phyloP scores from a whole-genome alignment of 257 asterid species.

The Solanum piurae region DNA sequence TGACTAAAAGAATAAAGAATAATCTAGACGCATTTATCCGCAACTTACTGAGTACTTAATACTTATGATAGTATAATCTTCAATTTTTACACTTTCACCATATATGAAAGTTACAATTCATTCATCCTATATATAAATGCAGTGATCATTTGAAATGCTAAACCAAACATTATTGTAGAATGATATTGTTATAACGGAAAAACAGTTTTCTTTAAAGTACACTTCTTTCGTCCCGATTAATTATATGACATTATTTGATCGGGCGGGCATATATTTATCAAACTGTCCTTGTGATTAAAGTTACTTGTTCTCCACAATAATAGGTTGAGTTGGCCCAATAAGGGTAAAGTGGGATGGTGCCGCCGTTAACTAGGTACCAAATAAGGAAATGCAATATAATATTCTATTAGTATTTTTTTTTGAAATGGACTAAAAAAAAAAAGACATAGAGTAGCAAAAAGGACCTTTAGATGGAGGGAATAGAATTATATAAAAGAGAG shows the following conservation, averaged over 20 bases:
- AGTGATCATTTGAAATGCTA: background rate
- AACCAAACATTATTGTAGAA: background rate
- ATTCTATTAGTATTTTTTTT: no score
- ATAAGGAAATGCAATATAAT: no score
- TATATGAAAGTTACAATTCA: background rate
- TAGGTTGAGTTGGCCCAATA: no score
- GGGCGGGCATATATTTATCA: no score
- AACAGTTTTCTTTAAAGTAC: background rate
- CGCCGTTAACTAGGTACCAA: no score
- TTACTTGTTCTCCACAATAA: no score
- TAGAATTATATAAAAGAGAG: background rate
- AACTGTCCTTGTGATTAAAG: no score
- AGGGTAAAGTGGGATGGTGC: no score
- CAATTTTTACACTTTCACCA: background rate
- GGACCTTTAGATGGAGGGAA: background rate
- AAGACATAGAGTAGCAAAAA: background rate
- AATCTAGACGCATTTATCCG: no score
- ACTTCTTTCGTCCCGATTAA: no score
- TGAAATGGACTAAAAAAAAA: no score
- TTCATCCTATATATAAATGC: background rate
- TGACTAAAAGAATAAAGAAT: background rate
- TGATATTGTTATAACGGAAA: background rate
- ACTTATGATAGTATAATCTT: background rate
- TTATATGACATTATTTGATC: background rate
- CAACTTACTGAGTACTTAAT: background rate